Evolutionary conservation across 2,329 filamentous ascomycete genomes (phyloP), one percentile per base, ranked within the genome.

Genomic region (Xylaria sp.): DNA sequence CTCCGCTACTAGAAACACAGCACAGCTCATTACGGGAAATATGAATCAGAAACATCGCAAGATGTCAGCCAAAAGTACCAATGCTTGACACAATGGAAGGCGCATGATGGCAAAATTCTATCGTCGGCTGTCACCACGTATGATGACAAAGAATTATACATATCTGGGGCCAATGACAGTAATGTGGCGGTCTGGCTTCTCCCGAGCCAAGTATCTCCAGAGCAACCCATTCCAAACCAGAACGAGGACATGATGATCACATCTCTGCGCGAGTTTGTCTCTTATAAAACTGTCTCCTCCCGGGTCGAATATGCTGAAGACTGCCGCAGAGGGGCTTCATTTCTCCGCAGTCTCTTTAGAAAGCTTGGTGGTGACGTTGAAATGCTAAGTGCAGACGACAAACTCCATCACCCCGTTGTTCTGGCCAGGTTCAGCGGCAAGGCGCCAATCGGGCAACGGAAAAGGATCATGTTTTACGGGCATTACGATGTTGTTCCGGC

Each of bases 401-500:
- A 87, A 36, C 74, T 79, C 13, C 91, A 93, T 74, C 98, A 98
- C 77, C 96, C 96, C 0, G 91, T 99, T n/a, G 94, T 99, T 0
- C 91, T 92, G 73, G 96, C 96, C 48, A 92, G 91, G 68, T 99
- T 99, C 78, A 88, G 88, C 53, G 94, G 92, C 4, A 96, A 90
- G 79, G 89, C 86, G 11, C 87, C 89, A 0, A 83, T 88, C 0
- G 85, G 87, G 31, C 84, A 88, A 31, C 88, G 93, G 20, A 97
- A 96, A 81, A 94, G 93, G 36, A 93, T 98, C 9, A 83, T 99
- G 0, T 99, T 99, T 79, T 99, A 99, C 77, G 96, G 97, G 0
- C 96, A 99, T 79, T 99, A 99, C 83, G 96, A 99, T 77, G 94
- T 99, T 2, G 96, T 99, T 3, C 88, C 94, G 0, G 96, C 96